These are phyloP conservation scores for Exserohilum rostratum DNA, from an alignment of 2,329 filamentous ascomycete species.

Conservation along the genomic window DNA sequence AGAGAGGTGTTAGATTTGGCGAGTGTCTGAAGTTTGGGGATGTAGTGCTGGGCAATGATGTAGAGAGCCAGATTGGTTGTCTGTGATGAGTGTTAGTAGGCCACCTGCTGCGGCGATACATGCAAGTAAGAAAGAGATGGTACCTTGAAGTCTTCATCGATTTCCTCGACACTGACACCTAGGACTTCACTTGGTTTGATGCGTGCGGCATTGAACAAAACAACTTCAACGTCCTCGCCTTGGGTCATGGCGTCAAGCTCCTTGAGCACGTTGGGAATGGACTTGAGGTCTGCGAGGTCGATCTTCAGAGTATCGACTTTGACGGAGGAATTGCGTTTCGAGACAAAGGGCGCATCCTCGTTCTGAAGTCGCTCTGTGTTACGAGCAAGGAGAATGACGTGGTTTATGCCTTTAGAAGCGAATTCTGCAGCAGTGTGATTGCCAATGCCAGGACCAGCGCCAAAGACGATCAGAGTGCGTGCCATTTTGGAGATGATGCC, in stretches of 20 bases:
- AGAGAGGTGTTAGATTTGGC: slow-evolving; percentile 34
- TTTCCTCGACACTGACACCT: slow-evolving; percentile 51
- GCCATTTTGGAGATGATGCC: slow-evolving; percentile 13
- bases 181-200: slow-evolving; percentile 54
- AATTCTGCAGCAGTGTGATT: slow-evolving; percentile 51
- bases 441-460: slow-evolving; percentile 58
- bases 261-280: slow-evolving; percentile 49
- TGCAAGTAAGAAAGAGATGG: background rate
- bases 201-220: slow-evolving; percentile 61
- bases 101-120: background rate
- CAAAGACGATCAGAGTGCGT: slow-evolving; percentile 50
- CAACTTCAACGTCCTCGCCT: slow-evolving; percentile 51
- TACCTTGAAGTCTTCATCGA: slow-evolving; percentile 60
- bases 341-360: slow-evolving; percentile 44
- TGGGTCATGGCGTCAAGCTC: slow-evolving; percentile 47
- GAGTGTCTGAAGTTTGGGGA: slow-evolving; percentile 50
- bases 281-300: slow-evolving; percentile 52
- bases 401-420: slow-evolving; percentile 52
- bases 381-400: slow-evolving; percentile 58
- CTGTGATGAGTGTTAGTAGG: slow-evolving; percentile 29
- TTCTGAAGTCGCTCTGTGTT: slow-evolving; percentile 49
- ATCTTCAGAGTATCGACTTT: slow-evolving; percentile 53
- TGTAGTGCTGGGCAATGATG: slow-evolving; percentile 54
- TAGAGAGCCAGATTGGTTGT: slow-evolving; percentile 58
- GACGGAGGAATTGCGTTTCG: slow-evolving; percentile 33